These are phyloP conservation scores for Parietaria judaica DNA, from an alignment of 306 rosid genomes.

Conservation along the genomic window DNA sequence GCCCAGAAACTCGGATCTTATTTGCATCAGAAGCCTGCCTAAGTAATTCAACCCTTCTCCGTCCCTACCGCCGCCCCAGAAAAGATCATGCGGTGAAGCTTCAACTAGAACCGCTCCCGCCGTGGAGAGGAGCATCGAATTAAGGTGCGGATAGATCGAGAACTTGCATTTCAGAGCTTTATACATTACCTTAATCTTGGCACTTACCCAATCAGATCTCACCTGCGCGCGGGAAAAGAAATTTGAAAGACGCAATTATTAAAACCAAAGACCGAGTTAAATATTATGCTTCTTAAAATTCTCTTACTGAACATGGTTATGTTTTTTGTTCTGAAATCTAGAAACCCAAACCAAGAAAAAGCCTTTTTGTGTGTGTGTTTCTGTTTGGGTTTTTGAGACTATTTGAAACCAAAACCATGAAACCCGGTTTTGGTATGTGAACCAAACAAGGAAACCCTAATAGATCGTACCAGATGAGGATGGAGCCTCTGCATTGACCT, in stretches of 20 bases:
- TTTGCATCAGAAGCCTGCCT: constrained; percentile 75
- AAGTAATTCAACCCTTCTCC: constrained; percentile 92
- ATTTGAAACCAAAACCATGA: background rate
- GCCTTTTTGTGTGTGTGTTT: too few relatives aligned
- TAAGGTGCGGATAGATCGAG: constrained; percentile 70
- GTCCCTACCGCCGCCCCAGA: constrained; percentile 94
- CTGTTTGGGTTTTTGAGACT: background rate
- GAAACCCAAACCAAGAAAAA: background rate
- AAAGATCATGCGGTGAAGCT: constrained; percentile 84
- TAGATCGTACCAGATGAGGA: constrained; percentile 53
- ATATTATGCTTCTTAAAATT: too few relatives aligned
- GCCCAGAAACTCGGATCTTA: constrained; percentile 80
- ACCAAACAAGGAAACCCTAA: constrained; percentile 1
- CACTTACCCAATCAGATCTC: constrained; percentile 73
- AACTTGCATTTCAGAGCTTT: constrained; percentile 77
- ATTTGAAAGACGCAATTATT: background rate
- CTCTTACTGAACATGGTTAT: too few relatives aligned
- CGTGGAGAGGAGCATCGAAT: constrained; percentile 69
- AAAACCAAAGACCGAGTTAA: too few relatives aligned
- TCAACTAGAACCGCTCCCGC: constrained; percentile 83
- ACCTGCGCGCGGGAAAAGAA: constrained; percentile 32
- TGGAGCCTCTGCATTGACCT: constrained; percentile 72
- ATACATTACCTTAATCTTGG: constrained; percentile 79
- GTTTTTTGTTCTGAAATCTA: too few relatives aligned
- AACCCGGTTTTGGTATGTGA: too few relatives aligned